Conservation (phyloP, 1,284 basidiomycete species). For the Cryptococcus sp. region DNA sequence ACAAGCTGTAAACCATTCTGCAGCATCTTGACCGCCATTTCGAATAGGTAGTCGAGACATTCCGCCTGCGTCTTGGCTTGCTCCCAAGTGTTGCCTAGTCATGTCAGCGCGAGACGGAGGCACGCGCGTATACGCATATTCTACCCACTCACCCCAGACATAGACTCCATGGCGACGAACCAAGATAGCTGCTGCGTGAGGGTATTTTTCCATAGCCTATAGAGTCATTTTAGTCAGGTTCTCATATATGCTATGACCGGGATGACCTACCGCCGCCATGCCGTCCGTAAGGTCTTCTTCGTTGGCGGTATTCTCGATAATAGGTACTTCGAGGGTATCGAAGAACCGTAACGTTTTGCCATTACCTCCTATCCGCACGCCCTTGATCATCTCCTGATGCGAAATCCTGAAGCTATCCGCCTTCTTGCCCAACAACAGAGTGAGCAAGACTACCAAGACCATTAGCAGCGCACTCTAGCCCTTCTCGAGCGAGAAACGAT, state of each 20-base stretch:
- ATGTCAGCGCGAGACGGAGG: constrained; percentile 1
- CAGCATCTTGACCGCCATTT: constrained; percentile 61
- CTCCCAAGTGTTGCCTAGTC: constrained; percentile 70
- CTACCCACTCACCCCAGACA: constrained; percentile 67
- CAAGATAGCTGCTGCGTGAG: constrained; percentile 74
- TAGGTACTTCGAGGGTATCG: constrained; percentile 80
- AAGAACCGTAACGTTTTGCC: constrained; percentile 73
- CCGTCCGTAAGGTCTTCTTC: constrained; percentile 82
- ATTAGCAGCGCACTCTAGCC: background rate
- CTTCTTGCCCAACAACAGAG: constrained; percentile 67
- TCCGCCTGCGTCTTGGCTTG: constrained; percentile 86
- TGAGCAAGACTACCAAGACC: constrained; percentile 65
- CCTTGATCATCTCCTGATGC: constrained; percentile 88
- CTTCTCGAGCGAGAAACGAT: background rate
- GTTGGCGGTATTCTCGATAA: constrained; percentile 83
- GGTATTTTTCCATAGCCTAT: constrained; percentile 72
- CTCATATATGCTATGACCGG: background rate
- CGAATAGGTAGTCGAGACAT: constrained; percentile 84
- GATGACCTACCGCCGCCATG: constrained; percentile 63
- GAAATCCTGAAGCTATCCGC: constrained; percentile 66
- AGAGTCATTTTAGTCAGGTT: background rate
- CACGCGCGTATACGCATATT: background rate
- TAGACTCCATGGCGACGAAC: constrained; percentile 81
- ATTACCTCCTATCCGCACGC: constrained; percentile 71
- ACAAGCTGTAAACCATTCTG: constrained; percentile 43